A percentile compares a stretch with the other conserved stretches of the same genome.
Conservation (phyloP, 2,329 filamentous ascomycete species). For the Penicillium occitanis region DNA sequence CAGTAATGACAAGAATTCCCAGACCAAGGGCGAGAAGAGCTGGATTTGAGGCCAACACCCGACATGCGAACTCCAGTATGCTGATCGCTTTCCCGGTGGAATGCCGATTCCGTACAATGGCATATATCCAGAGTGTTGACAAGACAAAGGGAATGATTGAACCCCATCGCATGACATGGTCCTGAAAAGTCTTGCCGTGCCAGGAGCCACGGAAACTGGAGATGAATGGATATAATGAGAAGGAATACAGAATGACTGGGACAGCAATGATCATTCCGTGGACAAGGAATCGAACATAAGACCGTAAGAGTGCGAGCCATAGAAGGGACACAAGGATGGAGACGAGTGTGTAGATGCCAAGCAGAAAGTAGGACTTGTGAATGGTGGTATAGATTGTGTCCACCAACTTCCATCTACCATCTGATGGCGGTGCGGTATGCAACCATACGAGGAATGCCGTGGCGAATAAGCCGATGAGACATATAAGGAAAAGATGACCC, state of each 20-base stretch:
- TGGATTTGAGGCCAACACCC: conserved; percentile 80
- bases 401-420: conserved; percentile 68
- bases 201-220: conserved; percentile 79
- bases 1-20: conserved; percentile 69
- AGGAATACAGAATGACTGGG: conserved; percentile 80
- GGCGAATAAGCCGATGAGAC: conserved; percentile 77
- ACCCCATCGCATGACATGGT: conserved; percentile 83
- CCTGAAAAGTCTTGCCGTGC: conserved; percentile 77
- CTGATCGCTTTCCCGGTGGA: conserved; percentile 79
- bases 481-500: conserved; percentile 84
- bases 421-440: conserved; percentile 71
- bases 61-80: conserved; percentile 88
- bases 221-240: conserved; percentile 86
- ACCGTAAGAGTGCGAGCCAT: conserved; percentile 85
- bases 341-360: conserved; percentile 89
- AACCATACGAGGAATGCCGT: conserved; percentile 88
- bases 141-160: conserved; percentile 73
- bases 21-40: conserved; percentile 83
- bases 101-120: conserved; percentile 75
- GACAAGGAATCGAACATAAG: conserved; percentile 83
- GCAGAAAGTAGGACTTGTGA: conserved; percentile 80
- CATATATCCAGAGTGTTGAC: conserved; percentile 77
- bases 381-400: conserved; percentile 94
- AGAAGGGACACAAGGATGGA: conserved; percentile 82
- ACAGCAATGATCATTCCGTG: conserved; percentile 78